Evolutionary conservation across 2,329 filamentous ascomycete genomes (phyloP), one percentile per base, ranked within the genome.

Genomic region (Pyricularia pennisetigena): DNA sequence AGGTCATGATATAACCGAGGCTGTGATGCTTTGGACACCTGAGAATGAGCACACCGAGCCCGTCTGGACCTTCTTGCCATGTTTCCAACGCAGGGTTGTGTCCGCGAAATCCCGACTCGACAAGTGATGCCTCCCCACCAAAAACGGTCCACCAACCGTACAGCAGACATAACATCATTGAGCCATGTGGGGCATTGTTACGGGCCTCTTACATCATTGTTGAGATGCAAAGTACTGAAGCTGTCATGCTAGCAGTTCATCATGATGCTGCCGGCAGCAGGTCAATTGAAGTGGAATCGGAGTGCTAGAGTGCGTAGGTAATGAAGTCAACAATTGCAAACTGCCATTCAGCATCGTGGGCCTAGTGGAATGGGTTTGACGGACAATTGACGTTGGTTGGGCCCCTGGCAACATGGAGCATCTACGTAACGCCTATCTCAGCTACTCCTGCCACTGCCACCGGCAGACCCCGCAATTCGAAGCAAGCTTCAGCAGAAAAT

Each of bases 401-500:
- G 41, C n/a, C n/a, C 41, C 41, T 5, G 41, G 41, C 41, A 54
- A n/a, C 41, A 54, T 61, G 57, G 57, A 61, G 57, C 57, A 61
- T 26, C 57, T 61, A 61, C 57, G 57, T 61, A 61, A 61, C 57
- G 24, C 41, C 41, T n/a, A 41, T 54, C 41, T 54, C 41, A 54
- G 41, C 41, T 54, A 8, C 16, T n/a, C 41, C 57, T 61, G n/a
- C 24, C 57, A 26, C n/a, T 26, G 57, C 24, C 24, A 61, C n/a
- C 23, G 57, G 23, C 3, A 61, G 14, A 61, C 57, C 57, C 57
- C 57, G 57, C 57, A 61, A 61, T 61, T 61, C 57, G n/a, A n/a
- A 61, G 57, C 57, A 61, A 61, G 57, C 57, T 61, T 61, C 57
- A 61, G 41, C 41, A 54, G 57, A 61, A 61, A 61, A 61, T 26